These are phyloP conservation scores for Mycena rosella DNA, from an alignment of 768 basidiomycete species.

Conservation along the genomic window DNA sequence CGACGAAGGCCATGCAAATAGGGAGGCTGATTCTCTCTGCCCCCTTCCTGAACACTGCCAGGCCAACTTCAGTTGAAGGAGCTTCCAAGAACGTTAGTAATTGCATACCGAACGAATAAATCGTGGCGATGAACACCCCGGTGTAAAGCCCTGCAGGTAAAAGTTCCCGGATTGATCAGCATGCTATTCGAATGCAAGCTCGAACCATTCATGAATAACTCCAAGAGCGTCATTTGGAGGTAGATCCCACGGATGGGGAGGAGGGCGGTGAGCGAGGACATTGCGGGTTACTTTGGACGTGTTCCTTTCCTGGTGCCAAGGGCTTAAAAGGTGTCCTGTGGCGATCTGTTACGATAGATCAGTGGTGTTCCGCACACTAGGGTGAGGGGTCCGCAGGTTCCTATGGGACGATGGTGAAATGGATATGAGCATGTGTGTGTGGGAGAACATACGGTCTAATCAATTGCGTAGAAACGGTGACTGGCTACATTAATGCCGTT, in stretches of 20 bases:
- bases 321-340: too few relatives aligned
- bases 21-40: not conserved
- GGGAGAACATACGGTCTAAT: too few relatives aligned
- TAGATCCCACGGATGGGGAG: not conserved
- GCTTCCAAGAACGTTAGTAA: not conserved
- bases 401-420: too few relatives aligned
- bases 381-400: too few relatives aligned
- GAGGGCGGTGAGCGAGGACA: not conserved
- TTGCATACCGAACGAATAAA: conserved; percentile 4
- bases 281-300: not conserved
- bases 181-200: too few relatives aligned
- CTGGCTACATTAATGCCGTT: too few relatives aligned
- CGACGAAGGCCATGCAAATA: conserved; percentile 6
- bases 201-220: conserved; percentile 1
- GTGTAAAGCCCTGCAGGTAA: conserved; percentile 1
- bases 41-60: not conserved
- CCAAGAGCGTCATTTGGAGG: not conserved
- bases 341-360: too few relatives aligned
- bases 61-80: too few relatives aligned
- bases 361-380: too few relatives aligned
- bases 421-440: too few relatives aligned
- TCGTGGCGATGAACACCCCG: not conserved
- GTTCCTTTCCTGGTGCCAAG: not conserved
- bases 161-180: too few relatives aligned
- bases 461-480: too few relatives aligned